phyloP scores from a whole-genome alignment of 2,329 filamentous ascomycete genomes.

The Microcyclosporella mali region DNA sequence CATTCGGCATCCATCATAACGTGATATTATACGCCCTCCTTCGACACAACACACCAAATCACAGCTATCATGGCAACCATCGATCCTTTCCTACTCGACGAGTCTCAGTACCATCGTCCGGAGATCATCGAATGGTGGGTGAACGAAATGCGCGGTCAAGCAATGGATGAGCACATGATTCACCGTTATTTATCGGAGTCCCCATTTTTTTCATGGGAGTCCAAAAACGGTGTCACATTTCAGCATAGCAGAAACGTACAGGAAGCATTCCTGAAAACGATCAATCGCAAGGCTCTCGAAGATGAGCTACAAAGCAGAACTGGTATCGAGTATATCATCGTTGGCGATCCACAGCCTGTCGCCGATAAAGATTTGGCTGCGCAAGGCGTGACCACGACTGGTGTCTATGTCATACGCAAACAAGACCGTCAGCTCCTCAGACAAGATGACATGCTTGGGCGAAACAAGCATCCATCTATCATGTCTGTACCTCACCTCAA shows the following conservation, averaged over 20 bases:
- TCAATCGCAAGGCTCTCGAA: constrained; percentile 54
- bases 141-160: constrained; percentile 11
- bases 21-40: no score
- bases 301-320: constrained; percentile 47
- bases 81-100: constrained; percentile 21
- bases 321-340: constrained; percentile 56
- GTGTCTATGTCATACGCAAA: constrained; percentile 57
- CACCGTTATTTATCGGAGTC: constrained; percentile 58
- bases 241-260: constrained; percentile 47
- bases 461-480: no score
- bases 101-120: constrained; percentile 16
- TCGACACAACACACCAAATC: not conserved
- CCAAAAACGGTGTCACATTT: constrained; percentile 54
- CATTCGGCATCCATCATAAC: no score
- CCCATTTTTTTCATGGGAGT: constrained; percentile 57
- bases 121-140: constrained; percentile 28
- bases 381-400: constrained; percentile 34
- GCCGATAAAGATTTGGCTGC: constrained; percentile 34
- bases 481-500: no score
- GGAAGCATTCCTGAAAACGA: constrained; percentile 44
- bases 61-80: constrained; percentile 14
- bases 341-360: constrained; percentile 50
- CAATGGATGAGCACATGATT: constrained; percentile 39
- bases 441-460: no score
- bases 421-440: constrained; percentile 43